Base-by-base conservation (phyloP, 140 eudicot species). In the Senecio squalidus region DNA sequence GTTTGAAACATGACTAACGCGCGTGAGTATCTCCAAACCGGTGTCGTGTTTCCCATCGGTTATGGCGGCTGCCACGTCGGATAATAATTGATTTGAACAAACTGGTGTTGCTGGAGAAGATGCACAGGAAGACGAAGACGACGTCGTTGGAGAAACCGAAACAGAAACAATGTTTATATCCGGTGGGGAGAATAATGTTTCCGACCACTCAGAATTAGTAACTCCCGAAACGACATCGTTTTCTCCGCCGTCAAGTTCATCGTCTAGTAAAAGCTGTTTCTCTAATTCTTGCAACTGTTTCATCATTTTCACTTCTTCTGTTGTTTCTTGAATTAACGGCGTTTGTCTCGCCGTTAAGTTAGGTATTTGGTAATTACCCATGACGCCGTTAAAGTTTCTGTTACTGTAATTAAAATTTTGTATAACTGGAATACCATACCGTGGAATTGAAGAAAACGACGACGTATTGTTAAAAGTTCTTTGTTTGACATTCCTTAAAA, bases 181-280 rank as follows among this genome's bases (percentile, higher is more conserved):
- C 25, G 25, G 57, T 14, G 21, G 21, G 4, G 36, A 25, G 15
- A 86, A 56, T n/a, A n/a, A n/a, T 2, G 83, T 78, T 13, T 80
- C 91, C 20, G 98, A 91, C 98, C 98, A 91, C 71, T 86, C 94
- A 57, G 89, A 86, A 73, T 86, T 77, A 0, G 96, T 91, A 1
- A 91, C 91, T 0, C 62, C 89, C 5, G 98, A 86, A 3, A 82
- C n/a, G n/a, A n/a, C 82, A 1, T 58, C 75, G 6, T 22, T 69
- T 16, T 75, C 84, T 13, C 74, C 80, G 2, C 73, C 94, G n/a
- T n/a, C n/a, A n/a, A n/a, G n/a, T 3, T 82, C 83, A 21, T 75
- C 72, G 21, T 89, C 94, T 17, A 82, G 75, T n/a, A 91, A 64
- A 3, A 91, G 83, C 74, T 77, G 75, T 38, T 84, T 91, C 45